Percentiles rank a stretch among this genome's conserved stretches.
Evolutionary conservation across 1,284 basidiomycete genomes (phyloP).

Genomic region (Neotropicomus parvogracilis): DNA sequence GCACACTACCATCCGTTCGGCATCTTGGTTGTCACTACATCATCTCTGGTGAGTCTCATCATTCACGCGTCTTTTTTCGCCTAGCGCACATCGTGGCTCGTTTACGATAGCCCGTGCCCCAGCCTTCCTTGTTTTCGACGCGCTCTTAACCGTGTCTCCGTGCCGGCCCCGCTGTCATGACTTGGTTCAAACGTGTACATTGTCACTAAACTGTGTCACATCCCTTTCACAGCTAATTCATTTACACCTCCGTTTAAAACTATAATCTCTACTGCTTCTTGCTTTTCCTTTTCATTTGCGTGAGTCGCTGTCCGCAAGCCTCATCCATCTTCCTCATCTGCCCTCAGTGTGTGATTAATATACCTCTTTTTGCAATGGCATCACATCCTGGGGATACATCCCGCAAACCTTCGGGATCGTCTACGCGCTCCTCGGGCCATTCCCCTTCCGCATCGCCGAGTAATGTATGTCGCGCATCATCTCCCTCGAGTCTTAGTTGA

Average conservation of each 20-base stretch:
- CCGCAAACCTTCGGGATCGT: slow-evolving; percentile 65
- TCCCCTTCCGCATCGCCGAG: slow-evolving; percentile 57
- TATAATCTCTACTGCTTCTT: slow-evolving; percentile 32
- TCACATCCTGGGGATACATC: slow-evolving; percentile 46
- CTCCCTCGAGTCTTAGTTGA: slow-evolving; percentile 11
- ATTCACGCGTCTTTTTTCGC: slow-evolving; percentile 39
- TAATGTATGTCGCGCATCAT: slow-evolving; percentile 39
- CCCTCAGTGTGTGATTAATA: slow-evolving; percentile 32
- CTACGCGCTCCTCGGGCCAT: slow-evolving; percentile 56
- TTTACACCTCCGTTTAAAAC: slow-evolving; percentile 32
- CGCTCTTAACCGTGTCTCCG: slow-evolving; percentile 32
- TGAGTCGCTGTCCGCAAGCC: slow-evolving; percentile 22
- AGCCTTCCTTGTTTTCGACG: slow-evolving; percentile 20
- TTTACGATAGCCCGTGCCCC: slow-evolving; percentile 30
- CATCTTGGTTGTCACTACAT: slow-evolving; percentile 32
- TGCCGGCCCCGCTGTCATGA: slow-evolving; percentile 24
- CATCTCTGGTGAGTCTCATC: slow-evolving; percentile 33
- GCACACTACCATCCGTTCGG: slow-evolving; percentile 13
- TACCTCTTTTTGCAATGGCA: slow-evolving; percentile 44
- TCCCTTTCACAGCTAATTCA: slow-evolving; percentile 35
- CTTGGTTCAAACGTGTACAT: slow-evolving; percentile 21
- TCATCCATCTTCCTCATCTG: slow-evolving; percentile 18
- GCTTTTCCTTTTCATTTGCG: slow-evolving; percentile 29
- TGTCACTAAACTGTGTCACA: slow-evolving; percentile 21
- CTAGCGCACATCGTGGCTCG: slow-evolving; percentile 31